These are phyloP conservation scores for Pichia pseudocactophila DNA, from an alignment of 805 yeast genomes.

Conservation along the genomic window DNA sequence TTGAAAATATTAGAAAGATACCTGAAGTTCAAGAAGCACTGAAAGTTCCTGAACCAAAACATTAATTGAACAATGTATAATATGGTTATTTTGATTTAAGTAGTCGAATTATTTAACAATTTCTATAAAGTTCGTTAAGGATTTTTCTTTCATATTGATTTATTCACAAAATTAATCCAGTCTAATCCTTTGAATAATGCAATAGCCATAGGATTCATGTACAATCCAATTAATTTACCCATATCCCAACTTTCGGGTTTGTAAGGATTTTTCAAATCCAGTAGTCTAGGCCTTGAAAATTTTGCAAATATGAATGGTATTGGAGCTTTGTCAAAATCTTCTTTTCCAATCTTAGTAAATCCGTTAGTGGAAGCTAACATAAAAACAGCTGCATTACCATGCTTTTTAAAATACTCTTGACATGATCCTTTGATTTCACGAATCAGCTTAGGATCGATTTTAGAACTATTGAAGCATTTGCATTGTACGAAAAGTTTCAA, in stretches of 20 bases:
- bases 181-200: constrained; percentile 29
- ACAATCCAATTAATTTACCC: constrained; percentile 29
- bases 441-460: constrained; percentile 37
- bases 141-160: not conserved
- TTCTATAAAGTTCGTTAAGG: not conserved
- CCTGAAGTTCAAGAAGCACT: constrained; percentile 30
- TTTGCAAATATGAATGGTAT: constrained; percentile 39
- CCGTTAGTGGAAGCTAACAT: constrained; percentile 40
- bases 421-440: constrained; percentile 50
- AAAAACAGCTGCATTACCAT: constrained; percentile 18
- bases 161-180: constrained; percentile 22
- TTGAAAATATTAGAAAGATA: constrained; percentile 25
- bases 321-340: constrained; percentile 35
- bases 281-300: constrained; percentile 27
- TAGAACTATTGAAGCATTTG: constrained; percentile 35
- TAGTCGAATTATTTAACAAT: no score
- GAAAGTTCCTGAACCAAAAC: constrained; percentile 12
- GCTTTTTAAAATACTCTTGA: constrained; percentile 11
- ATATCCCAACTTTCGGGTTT: constrained; percentile 31
- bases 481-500: constrained; percentile 45
- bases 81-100: not conserved
- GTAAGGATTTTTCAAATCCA: constrained; percentile 19
- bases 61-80: no score
- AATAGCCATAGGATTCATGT: constrained; percentile 31
- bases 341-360: constrained; percentile 38